phyloP scores from a whole-genome alignment of 73 alveolate species.

The Paramecium biaurelia region DNA sequence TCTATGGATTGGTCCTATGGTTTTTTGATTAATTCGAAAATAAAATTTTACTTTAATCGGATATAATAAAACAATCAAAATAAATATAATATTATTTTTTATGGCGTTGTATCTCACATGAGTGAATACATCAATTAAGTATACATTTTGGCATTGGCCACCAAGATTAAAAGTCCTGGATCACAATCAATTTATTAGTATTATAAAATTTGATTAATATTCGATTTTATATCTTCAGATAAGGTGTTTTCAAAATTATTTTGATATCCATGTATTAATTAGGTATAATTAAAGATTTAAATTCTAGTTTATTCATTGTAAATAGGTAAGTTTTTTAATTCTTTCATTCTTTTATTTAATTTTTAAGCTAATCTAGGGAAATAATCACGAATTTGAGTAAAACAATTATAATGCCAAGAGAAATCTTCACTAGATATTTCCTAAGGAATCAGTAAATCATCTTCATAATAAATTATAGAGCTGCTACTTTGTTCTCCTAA shows the following conservation, averaged over 20 bases:
- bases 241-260: background rate
- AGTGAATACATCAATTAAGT: conserved; percentile 13
- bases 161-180: background rate
- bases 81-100: background rate
- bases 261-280: background rate
- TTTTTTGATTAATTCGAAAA: background rate
- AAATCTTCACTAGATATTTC: background rate
- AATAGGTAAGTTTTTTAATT: background rate
- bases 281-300: background rate
- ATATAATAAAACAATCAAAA: background rate
- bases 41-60: background rate
- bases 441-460: background rate
- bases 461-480: background rate
- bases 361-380: background rate
- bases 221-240: background rate
- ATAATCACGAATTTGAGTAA: background rate
- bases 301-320: background rate
- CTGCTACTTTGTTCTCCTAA: background rate
- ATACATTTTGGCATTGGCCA: background rate
- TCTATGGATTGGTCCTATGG: background rate
- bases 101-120: background rate
- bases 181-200: background rate
- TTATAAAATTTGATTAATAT: background rate
- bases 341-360: background rate
- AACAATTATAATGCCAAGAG: background rate